Conservation (phyloP, 176 grass and related monocot genomes). For the Poa pratensis region DNA sequence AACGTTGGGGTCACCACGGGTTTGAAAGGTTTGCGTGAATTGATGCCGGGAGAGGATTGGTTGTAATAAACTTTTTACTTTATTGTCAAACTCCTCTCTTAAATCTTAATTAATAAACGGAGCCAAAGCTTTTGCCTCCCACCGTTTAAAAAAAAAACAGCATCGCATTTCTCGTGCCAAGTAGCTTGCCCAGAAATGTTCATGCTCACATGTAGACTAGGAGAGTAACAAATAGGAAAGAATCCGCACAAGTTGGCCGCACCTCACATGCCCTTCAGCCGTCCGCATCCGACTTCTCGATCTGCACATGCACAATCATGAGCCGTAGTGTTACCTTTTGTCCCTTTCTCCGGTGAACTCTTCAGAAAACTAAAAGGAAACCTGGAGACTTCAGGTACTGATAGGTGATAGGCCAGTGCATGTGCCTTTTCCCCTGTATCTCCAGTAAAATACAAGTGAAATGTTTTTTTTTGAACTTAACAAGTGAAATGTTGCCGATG, state of each 20-base stretch:
- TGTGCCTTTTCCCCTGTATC: neutral
- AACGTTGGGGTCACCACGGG: too few species aligned
- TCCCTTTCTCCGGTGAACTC: neutral
- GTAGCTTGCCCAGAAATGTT: too few species aligned
- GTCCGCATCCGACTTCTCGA: conserved; percentile 24
- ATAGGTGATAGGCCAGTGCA: neutral
- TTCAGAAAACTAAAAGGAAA: neutral
- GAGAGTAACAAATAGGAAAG: neutral
- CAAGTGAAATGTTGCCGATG: neutral
- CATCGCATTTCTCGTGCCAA: too few species aligned
- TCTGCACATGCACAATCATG: conserved; percentile 20
- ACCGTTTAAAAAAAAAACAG: too few species aligned
- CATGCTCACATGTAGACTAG: too few species aligned
- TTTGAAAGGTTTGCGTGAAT: too few species aligned
- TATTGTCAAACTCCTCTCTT: too few species aligned
- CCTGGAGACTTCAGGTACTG: neutral
- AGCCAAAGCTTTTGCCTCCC: too few species aligned
- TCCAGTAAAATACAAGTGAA: neutral
- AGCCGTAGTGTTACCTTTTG: neutral
- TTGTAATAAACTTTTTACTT: too few species aligned
- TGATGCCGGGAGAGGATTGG: too few species aligned
- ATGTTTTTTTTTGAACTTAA: too few species aligned
- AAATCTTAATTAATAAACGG: too few species aligned
- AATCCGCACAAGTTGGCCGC: neutral
- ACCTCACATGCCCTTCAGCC: conserved; percentile 22